Evolutionary conservation across 768 basidiomycete species (phyloP).

Genomic region (Boletus subparvulus): DNA sequence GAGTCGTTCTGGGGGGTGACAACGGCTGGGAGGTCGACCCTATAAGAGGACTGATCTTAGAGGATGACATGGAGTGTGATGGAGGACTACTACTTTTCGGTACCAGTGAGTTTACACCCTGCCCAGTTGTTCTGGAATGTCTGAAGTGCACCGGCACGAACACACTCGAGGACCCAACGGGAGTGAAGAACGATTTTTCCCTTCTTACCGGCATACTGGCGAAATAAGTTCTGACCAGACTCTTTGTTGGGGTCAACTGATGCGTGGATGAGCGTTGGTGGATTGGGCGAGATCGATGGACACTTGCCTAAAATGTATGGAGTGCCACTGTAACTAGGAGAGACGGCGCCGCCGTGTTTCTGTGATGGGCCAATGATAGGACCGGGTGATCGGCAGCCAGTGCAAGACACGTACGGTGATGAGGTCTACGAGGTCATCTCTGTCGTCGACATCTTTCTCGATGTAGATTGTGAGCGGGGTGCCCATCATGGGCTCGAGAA

Average conservation of each 20-base stretch:
- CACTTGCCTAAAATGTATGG: slow-evolving; percentile 74
- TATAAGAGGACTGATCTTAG: slow-evolving; percentile 4
- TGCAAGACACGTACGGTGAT: slow-evolving; percentile 54
- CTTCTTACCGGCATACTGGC: slow-evolving; percentile 78
- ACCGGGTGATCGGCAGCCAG: background rate
- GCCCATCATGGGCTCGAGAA: slow-evolving; percentile 83
- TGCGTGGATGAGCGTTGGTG: slow-evolving; percentile 1
- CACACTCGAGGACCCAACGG: slow-evolving; percentile 77
- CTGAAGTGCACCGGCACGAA: slow-evolving; percentile 65
- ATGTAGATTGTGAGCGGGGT: slow-evolving; percentile 72
- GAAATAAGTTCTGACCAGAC: slow-evolving; percentile 78
- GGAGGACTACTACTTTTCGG: slow-evolving; percentile 55
- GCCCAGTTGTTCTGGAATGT: slow-evolving; percentile 78
- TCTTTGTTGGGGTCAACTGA: slow-evolving; percentile 76
- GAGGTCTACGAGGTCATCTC: slow-evolving; percentile 59
- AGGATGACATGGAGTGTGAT: background rate
- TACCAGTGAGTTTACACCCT: slow-evolving; percentile 76
- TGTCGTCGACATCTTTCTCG: slow-evolving; percentile 77
- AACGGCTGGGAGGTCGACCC: slow-evolving; percentile 26
- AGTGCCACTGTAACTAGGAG: slow-evolving; percentile 75
- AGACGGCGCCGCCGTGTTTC: slow-evolving; percentile 77
- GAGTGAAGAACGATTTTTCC: slow-evolving; percentile 73
- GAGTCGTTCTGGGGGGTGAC: slow-evolving; percentile 25
- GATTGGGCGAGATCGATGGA: slow-evolving; percentile 2
- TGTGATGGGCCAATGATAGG: slow-evolving; percentile 29